Conservation (phyloP, 73 alveolate genomes). For the Durusdinium trenchii region DNA sequence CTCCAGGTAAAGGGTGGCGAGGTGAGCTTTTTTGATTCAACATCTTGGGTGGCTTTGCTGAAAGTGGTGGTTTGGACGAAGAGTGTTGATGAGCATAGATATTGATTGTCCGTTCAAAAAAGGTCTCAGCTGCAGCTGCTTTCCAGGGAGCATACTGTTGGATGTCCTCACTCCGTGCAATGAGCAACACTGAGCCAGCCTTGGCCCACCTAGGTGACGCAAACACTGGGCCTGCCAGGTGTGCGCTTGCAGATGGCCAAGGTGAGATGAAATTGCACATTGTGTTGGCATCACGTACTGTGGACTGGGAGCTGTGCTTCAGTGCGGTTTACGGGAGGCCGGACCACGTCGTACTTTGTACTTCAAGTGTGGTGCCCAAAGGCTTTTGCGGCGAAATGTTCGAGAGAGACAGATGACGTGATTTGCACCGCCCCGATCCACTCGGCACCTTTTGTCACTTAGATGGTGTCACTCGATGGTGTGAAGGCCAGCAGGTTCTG, state of each 20-base stretch:
- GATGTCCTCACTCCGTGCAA: neutral
- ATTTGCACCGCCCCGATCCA: neutral
- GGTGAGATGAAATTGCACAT: neutral
- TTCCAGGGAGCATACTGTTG: neutral
- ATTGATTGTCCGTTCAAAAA: too few species aligned
- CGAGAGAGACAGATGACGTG: neutral
- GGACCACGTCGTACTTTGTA: slow-evolving; percentile 84
- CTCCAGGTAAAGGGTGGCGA: slow-evolving; percentile 88
- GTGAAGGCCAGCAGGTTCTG: too few species aligned
- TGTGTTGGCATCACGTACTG: neutral
- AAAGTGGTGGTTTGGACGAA: too few species aligned
- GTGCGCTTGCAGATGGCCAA: slow-evolving; percentile 88
- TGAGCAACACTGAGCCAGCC: neutral
- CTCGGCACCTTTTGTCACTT: neutral
- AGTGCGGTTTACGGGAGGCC: slow-evolving; percentile 44
- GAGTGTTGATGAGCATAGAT: too few species aligned
- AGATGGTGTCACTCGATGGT: too few species aligned
- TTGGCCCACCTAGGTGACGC: slow-evolving; percentile 43
- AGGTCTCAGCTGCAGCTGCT: too few species aligned
- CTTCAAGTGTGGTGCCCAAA: slow-evolving; percentile 61
- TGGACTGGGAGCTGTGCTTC: too few species aligned
- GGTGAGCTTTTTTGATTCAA: slow-evolving; percentile 57
- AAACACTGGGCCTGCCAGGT: slow-evolving; percentile 80
- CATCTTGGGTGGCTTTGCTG: slow-evolving; percentile 86
- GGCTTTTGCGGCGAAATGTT: neutral